These are phyloP conservation scores for Yamadazyma membranifaciens DNA, from an alignment of 1,139 yeast genomes.

Conservation along the genomic window DNA sequence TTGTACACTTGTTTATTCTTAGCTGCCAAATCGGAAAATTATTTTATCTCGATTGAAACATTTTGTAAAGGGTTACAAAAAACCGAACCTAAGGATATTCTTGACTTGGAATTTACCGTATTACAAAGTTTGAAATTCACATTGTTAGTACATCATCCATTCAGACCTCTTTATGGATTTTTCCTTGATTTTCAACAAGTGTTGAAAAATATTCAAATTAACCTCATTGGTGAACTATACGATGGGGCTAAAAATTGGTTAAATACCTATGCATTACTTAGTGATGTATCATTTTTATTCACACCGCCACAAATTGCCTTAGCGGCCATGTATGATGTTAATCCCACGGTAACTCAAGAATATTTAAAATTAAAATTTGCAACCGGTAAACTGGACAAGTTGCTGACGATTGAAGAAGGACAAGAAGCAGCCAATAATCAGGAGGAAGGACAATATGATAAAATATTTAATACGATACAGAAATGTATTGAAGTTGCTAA, in stretches of 20 bases:
- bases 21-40: conserved; percentile 91
- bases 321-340: conserved; percentile 72
- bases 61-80: conserved; percentile 71
- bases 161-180: conserved; percentile 85
- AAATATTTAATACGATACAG: conserved; percentile 42
- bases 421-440: conserved; percentile 9
- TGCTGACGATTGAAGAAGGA: conserved; percentile 4
- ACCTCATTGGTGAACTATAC: conserved; percentile 53
- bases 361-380: conserved; percentile 62
- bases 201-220: conserved; percentile 40
- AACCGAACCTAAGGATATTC: conserved; percentile 62
- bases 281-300: conserved; percentile 73
- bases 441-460: conserved; percentile 31
- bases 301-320: conserved; percentile 96
- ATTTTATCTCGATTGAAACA: conserved; percentile 80
- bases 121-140: conserved; percentile 77
- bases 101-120: conserved; percentile 75
- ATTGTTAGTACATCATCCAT: conserved; percentile 82
- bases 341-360: conserved; percentile 60
- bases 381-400: conserved; percentile 14
- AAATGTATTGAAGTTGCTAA: conserved; percentile 51
- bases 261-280: conserved; percentile 59
- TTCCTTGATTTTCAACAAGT: conserved; percentile 80
- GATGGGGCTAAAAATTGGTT: conserved; percentile 68
- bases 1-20: conserved; percentile 83